phyloP scores from a whole-genome alignment of 78 protist species.

The Pigoraptor vietnamica region DNA sequence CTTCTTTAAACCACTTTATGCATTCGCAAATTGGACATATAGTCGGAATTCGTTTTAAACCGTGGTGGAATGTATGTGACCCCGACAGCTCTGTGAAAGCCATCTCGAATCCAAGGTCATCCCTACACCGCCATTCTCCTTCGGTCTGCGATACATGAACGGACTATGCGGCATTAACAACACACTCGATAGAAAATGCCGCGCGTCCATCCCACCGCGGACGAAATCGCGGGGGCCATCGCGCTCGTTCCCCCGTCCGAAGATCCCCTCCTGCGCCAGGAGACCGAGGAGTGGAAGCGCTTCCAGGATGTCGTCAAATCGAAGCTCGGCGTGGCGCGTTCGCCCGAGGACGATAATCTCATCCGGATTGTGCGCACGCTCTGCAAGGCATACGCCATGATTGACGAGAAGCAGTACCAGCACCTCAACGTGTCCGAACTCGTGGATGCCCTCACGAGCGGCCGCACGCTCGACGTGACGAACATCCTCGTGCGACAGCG shows the following conservation, averaged over 20 bases:
- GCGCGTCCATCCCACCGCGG: too few species aligned
- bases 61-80: too few species aligned
- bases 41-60: too few species aligned
- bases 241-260: too few species aligned
- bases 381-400: neutral
- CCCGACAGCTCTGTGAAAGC: too few species aligned
- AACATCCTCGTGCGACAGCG: neutral
- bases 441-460: neutral
- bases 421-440: neutral
- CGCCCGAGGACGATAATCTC: neutral
- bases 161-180: neutral
- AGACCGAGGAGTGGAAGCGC: neutral
- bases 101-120: too few species aligned
- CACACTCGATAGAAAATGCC: too few species aligned
- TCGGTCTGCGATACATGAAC: neutral
- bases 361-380: neutral
- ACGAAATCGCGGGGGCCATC: too few species aligned
- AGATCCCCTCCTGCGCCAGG: neutral
- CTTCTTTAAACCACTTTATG: too few species aligned
- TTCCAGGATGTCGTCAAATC: neutral
- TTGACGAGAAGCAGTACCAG: neutral
- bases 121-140: too few species aligned
- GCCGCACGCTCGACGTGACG: neutral
- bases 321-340: neutral
- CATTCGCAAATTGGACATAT: too few species aligned